Evolutionary conservation across 257 asterid species (phyloP).

Genomic region (Nicotiana undulata): DNA sequence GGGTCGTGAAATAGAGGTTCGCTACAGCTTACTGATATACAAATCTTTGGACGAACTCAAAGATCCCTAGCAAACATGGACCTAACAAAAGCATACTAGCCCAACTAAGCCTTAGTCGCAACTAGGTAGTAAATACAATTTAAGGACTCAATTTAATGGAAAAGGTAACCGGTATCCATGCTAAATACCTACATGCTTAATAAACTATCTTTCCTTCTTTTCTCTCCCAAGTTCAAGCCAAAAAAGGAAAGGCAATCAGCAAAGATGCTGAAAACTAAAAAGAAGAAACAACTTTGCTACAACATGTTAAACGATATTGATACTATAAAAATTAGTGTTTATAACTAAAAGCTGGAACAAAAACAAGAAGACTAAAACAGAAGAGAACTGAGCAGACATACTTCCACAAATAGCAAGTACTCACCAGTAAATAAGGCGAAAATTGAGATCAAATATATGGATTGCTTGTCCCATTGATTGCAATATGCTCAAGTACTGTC

Average conservation of each 20-base stretch:
- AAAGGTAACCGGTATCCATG: too few species aligned
- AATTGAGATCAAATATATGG: constrained; percentile 57
- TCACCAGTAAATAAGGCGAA: constrained; percentile 78
- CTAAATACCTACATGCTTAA: background rate
- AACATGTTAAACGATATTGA: background rate
- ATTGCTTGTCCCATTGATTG: constrained; percentile 91
- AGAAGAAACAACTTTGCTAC: background rate
- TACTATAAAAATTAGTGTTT: background rate
- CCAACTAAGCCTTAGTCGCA: too few species aligned
- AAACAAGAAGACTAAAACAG: background rate
- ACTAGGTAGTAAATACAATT: too few species aligned
- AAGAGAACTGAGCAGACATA: background rate
- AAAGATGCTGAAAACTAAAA: background rate
- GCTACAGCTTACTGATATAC: too few species aligned
- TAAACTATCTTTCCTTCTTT: background rate
- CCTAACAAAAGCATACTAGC: too few species aligned
- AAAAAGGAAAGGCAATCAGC: background rate
- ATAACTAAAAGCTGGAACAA: background rate
- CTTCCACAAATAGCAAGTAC: constrained; percentile 22
- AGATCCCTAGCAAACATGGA: too few species aligned
- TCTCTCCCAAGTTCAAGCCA: background rate
- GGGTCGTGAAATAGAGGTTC: too few species aligned
- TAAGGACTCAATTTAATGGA: too few species aligned
- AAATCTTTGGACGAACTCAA: too few species aligned
- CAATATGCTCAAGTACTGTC: constrained; percentile 72